These are phyloP conservation scores for Metarhizium album DNA, from an alignment of 2,329 filamentous ascomycete genomes.

Conservation along the genomic window DNA sequence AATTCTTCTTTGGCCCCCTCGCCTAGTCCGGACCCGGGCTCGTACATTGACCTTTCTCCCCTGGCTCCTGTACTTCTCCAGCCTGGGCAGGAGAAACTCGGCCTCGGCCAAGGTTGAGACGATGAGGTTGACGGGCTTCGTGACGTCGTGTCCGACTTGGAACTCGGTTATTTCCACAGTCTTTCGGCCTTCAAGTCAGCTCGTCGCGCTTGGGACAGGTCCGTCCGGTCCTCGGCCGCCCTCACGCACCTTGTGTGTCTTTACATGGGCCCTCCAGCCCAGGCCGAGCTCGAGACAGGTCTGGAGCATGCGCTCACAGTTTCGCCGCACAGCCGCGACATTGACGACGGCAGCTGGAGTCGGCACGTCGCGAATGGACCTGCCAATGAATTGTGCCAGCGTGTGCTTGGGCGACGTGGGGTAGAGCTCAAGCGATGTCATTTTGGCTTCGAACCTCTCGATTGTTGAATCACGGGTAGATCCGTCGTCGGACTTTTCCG, in stretches of 20 bases:
- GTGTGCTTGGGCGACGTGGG: constrained; percentile 14
- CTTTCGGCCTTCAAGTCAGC: constrained; percentile 26
- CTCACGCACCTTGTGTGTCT: constrained; percentile 80
- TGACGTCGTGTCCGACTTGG: constrained; percentile 51
- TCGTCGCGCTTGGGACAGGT: background rate
- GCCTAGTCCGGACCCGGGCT: background rate
- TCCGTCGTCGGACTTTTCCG: no score
- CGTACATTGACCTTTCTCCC: constrained; percentile 50
- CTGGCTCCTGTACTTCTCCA: constrained; percentile 44
- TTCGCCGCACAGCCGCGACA: constrained; percentile 50
- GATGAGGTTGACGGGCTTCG: constrained; percentile 47
- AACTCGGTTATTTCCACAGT: constrained; percentile 55
- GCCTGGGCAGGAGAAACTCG: constrained; percentile 51
- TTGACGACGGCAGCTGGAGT: constrained; percentile 62
- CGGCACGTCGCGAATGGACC: constrained; percentile 46
- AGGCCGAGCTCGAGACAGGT: constrained; percentile 48
- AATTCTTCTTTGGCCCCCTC: no score
- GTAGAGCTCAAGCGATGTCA: constrained; percentile 14
- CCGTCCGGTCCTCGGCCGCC: constrained; percentile 1
- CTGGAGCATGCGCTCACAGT: constrained; percentile 62
- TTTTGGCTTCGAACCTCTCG: background rate
- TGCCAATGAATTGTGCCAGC: constrained; percentile 35
- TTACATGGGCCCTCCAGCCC: constrained; percentile 66
- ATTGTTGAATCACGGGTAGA: background rate
- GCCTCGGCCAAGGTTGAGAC: constrained; percentile 67